These are phyloP conservation scores for Cicer arietinum DNA, from an alignment of 306 rosid species.

Conservation along the genomic window DNA sequence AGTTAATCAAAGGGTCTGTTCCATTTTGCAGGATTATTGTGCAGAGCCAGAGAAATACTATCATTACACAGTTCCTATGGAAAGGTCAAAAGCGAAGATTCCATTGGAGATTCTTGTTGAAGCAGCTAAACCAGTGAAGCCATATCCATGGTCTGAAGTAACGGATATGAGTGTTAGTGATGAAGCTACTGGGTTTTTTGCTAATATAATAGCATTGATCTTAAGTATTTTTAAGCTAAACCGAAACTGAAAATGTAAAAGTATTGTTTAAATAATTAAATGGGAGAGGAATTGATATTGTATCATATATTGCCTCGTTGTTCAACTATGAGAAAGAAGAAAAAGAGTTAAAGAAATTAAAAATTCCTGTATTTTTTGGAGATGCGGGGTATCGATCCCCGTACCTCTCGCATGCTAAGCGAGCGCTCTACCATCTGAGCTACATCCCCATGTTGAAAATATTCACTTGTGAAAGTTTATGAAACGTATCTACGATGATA, in stretches of 20 bases:
- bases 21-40: constrained; percentile 62
- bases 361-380: not conserved
- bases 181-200: constrained; percentile 10
- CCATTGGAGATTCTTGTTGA: constrained; percentile 53
- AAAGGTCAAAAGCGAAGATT: constrained; percentile 56
- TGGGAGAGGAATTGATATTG: not conserved
- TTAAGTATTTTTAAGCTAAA: constrained; percentile 3
- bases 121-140: constrained; percentile 58
- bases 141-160: constrained; percentile 63
- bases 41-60: constrained; percentile 59
- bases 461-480: too few species aligned
- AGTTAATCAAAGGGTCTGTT: not conserved
- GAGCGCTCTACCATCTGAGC: constrained; percentile 99
- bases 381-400: constrained; percentile 96
- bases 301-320: not conserved
- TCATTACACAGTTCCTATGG: constrained; percentile 58
- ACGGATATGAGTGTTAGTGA: constrained; percentile 50
- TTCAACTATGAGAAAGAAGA: too few species aligned
- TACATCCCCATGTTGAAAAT: constrained; percentile 61
- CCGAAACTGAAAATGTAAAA: not conserved
- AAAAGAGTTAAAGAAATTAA: too few species aligned
- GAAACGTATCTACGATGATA: too few species aligned
- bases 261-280: not conserved
- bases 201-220: constrained; percentile 25
- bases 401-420: constrained; percentile 97